Evolutionary conservation across 2,329 filamentous ascomycete species (phyloP).

Genomic region (Sarocladium strictum): DNA sequence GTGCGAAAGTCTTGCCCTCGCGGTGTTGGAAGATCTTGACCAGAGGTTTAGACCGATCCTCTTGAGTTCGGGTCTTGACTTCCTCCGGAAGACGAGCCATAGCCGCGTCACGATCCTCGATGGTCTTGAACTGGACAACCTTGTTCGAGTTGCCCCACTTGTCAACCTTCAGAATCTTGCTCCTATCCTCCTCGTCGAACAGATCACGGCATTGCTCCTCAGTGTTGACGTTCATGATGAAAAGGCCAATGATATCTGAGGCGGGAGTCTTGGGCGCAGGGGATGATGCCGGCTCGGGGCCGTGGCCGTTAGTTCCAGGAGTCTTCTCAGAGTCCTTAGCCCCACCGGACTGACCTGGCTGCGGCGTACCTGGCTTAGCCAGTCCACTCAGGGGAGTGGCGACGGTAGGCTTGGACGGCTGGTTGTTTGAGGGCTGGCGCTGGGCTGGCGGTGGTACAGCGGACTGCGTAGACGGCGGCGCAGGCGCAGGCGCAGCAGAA

Average conservation of each 20-base stretch:
- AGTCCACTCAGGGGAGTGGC: conserved; percentile 28
- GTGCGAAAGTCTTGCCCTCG: conserved; percentile 47
- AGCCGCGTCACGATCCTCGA: conserved; percentile 74
- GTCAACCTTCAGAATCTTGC: conserved; percentile 73
- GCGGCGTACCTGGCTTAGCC: conserved; percentile 38
- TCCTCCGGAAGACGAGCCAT: conserved; percentile 70
- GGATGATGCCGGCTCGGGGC: conserved; percentile 47
- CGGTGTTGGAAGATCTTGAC: conserved; percentile 78
- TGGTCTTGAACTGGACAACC: conserved; percentile 77
- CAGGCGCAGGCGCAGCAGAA: conserved; percentile 27
- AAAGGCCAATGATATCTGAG: conserved; percentile 75
- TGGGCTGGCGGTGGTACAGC: conserved; percentile 25
- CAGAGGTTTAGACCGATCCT: conserved; percentile 71
- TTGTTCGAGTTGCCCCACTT: conserved; percentile 76
- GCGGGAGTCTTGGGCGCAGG: conserved; percentile 53
- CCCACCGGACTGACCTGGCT: conserved; percentile 40
- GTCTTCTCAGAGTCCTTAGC: conserved; percentile 55
- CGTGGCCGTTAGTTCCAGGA: conserved; percentile 46
- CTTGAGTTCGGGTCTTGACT: conserved; percentile 64
- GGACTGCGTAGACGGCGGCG: conserved; percentile 30
- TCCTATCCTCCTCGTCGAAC: conserved; percentile 75
- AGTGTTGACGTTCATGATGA: conserved; percentile 78
- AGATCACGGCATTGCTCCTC: conserved; percentile 79
- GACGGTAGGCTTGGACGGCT: conserved; percentile 36
- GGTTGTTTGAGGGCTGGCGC: conserved; percentile 32